Evolutionary conservation across 2,329 filamentous ascomycete species (phyloP).

Genomic region (Arthrobotrys pseudoclavata): DNA sequence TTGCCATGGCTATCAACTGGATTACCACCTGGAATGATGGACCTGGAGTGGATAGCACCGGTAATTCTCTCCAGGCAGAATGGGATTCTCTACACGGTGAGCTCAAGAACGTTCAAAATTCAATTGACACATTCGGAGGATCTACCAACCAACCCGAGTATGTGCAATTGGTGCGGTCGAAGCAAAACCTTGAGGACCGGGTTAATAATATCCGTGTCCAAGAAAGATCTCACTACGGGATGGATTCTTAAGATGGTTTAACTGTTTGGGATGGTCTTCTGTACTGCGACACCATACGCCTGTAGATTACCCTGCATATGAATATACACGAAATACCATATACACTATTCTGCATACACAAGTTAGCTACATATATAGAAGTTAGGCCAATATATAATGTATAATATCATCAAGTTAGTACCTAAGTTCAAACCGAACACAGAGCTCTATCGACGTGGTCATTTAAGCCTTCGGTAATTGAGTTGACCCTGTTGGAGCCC

Average conservation of each 20-base stretch:
- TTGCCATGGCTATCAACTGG: conserved; percentile 46
- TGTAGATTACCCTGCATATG: too few relatives aligned
- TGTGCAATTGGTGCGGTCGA: not conserved
- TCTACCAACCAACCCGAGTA: not conserved
- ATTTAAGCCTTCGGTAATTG: too few relatives aligned
- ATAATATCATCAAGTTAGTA: too few relatives aligned
- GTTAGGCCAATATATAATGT: too few relatives aligned
- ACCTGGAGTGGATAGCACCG: not conserved
- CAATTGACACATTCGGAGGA: not conserved
- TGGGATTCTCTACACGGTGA: conserved; percentile 8
- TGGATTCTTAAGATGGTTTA: not conserved
- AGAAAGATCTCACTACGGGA: conserved; percentile 1
- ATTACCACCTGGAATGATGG: conserved; percentile 28
- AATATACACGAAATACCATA: too few relatives aligned
- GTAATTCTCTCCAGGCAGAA: conserved; percentile 3
- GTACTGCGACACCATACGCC: too few relatives aligned
- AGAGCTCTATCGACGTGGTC: too few relatives aligned
- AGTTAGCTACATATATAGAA: too few relatives aligned
- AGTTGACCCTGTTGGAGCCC: conserved; percentile 45
- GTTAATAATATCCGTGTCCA: not conserved
- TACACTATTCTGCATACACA: too few relatives aligned
- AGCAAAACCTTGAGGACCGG: not conserved
- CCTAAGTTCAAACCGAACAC: too few relatives aligned
- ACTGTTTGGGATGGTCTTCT: not conserved
- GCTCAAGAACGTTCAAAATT: not conserved